Evolutionary conservation across 768 basidiomycete species (phyloP).

Genomic region (Dioszegia hungarica): DNA sequence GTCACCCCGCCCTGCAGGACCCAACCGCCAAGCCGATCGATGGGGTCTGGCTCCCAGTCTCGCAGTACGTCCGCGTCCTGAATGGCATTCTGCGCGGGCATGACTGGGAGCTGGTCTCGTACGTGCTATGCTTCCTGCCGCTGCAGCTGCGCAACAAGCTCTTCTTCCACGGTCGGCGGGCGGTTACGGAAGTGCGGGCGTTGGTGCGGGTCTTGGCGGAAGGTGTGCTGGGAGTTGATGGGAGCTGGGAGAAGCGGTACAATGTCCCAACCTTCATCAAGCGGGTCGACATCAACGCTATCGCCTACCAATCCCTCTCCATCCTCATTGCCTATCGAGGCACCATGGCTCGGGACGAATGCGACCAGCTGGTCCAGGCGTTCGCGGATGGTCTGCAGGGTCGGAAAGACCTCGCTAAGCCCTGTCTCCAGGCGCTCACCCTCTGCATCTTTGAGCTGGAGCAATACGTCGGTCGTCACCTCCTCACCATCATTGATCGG

Average conservation of each 20-base stretch:
- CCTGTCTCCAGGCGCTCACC: slow-evolving; percentile 82
- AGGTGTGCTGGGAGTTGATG: slow-evolving; percentile 34
- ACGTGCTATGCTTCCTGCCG: slow-evolving; percentile 84
- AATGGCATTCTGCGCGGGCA: slow-evolving; percentile 67
- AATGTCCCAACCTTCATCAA: slow-evolving; percentile 53
- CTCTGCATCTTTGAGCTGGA: slow-evolving; percentile 82
- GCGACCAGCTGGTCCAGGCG: slow-evolving; percentile 51
- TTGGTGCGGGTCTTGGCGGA: slow-evolving; percentile 66
- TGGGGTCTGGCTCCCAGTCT: slow-evolving; percentile 61
- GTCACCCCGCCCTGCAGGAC: slow-evolving; percentile 38
- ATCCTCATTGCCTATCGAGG: slow-evolving; percentile 80
- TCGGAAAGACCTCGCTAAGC: slow-evolving; percentile 59
- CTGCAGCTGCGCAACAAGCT: slow-evolving; percentile 91
- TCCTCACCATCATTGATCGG: slow-evolving; percentile 76
- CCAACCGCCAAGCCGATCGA: slow-evolving; percentile 28
- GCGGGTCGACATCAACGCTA: slow-evolving; percentile 74
- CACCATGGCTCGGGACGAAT: slow-evolving; percentile 60
- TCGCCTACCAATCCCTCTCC: slow-evolving; percentile 80
- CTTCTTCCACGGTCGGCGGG: slow-evolving; percentile 84
- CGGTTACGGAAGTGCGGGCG: slow-evolving; percentile 59
- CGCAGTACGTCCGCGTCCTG: slow-evolving; percentile 64
- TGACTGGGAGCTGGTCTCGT: slow-evolving; percentile 91
- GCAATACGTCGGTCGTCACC: slow-evolving; percentile 68
- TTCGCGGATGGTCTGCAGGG: slow-evolving; percentile 51
- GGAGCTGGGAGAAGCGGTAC: slow-evolving; percentile 31